These are phyloP conservation scores for Amoebophrya sp. DNA, from an alignment of 169 alveolate species.

Conservation along the genomic window DNA sequence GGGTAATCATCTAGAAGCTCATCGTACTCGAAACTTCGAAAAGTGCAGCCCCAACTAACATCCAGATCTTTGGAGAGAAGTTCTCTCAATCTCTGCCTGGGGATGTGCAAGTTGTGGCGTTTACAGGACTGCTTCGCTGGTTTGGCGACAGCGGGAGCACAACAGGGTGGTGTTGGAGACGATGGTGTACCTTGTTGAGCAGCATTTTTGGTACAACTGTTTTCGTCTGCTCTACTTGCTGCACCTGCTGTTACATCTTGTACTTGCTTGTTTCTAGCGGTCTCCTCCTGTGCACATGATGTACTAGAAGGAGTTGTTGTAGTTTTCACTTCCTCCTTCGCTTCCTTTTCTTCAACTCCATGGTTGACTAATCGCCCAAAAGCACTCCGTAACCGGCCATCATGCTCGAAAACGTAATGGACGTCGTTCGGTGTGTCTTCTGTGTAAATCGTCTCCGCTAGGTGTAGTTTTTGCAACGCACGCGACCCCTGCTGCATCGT, in stretches of 20 bases:
- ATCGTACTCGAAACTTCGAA: neutral
- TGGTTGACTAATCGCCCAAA: neutral
- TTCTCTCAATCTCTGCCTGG: neutral
- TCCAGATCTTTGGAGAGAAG: neutral
- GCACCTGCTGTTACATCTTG: too few species aligned
- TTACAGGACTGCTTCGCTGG: neutral
- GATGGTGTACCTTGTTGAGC: too few species aligned
- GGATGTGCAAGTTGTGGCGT: neutral
- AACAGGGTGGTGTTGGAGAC: too few species aligned
- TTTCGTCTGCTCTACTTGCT: too few species aligned
- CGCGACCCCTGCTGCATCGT: neutral
- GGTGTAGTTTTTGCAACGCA: neutral
- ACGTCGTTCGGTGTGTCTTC: neutral
- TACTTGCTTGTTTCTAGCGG: too few species aligned
- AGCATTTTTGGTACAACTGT: too few species aligned
- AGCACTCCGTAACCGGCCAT: neutral
- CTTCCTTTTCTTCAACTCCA: neutral
- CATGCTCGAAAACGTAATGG: neutral
- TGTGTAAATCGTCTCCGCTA: neutral
- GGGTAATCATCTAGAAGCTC: too few species aligned
- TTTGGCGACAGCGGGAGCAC: too few species aligned
- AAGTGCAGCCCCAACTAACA: neutral
- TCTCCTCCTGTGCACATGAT: too few species aligned
- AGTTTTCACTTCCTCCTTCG: too few species aligned
- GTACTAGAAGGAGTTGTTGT: too few species aligned